A percentile compares a stretch with the other conserved stretches of the same genome.
Conservation (phyloP, 2,329 filamentous ascomycete genomes). For the Pezicula radicicola region DNA sequence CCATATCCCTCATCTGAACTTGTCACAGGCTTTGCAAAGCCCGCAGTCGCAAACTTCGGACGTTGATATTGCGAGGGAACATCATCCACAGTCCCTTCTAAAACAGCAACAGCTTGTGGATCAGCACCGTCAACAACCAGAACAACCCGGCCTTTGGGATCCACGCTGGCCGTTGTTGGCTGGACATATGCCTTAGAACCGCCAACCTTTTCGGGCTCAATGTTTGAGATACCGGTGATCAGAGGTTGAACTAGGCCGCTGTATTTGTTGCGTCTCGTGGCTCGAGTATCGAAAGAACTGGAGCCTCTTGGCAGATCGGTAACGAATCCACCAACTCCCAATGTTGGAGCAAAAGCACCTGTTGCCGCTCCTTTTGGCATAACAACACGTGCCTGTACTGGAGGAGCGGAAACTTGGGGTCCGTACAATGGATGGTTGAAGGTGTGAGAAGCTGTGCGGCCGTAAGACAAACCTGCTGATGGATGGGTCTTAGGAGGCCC, state of each 20-base stretch:
- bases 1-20: constrained; percentile 3
- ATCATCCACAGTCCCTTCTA: constrained; percentile 20
- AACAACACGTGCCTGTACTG: constrained; percentile 56
- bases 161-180: constrained; percentile 21
- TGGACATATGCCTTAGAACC: constrained; percentile 27
- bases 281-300: constrained; percentile 5
- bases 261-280: not conserved
- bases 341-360: constrained; percentile 12
- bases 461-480: constrained; percentile 60
- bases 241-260: not conserved
- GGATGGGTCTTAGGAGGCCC: constrained; percentile 62
- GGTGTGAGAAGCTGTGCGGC: constrained; percentile 49
- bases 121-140: constrained; percentile 21
- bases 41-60: not conserved
- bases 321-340: constrained; percentile 30
- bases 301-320: constrained; percentile 15
- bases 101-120: constrained; percentile 22
- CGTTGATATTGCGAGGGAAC: not conserved
- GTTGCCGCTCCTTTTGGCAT: constrained; percentile 37
- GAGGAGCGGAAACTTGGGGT: constrained; percentile 48
- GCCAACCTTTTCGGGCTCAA: constrained; percentile 26
- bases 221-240: constrained; percentile 14
- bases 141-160: constrained; percentile 24
- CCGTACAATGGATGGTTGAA: constrained; percentile 60
- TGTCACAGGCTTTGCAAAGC: not conserved